Evolutionary conservation across 352 stramenopile genomes (phyloP).

Genomic region (Nothophytophthora sp.): DNA sequence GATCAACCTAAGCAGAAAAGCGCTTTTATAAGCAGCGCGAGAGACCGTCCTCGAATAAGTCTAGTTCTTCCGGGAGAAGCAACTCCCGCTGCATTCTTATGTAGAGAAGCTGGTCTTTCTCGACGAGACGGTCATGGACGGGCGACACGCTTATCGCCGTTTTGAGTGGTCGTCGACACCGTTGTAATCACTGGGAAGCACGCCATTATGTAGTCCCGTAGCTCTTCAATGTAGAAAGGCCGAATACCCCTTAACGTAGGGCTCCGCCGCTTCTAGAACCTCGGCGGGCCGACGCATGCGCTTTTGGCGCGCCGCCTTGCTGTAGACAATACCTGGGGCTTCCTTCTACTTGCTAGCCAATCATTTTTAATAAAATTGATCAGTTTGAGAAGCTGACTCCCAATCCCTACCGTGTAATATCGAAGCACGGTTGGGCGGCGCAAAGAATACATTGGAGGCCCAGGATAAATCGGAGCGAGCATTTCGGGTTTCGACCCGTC

Average conservation of each 20-base stretch:
- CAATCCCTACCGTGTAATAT: too few relatives aligned
- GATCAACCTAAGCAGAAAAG: constrained; percentile 1
- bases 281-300: not conserved
- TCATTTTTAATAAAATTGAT: not conserved
- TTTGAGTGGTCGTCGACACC: constrained; percentile 12
- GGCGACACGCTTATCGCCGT: constrained; percentile 12
- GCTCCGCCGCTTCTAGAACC: not conserved
- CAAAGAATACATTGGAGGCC: too few relatives aligned
- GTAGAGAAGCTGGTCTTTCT: constrained; percentile 12
- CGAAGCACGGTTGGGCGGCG: too few relatives aligned
- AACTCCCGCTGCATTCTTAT: constrained; percentile 9
- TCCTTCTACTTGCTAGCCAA: not conserved
- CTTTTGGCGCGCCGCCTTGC: not conserved
- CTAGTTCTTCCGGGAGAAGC: too few relatives aligned
- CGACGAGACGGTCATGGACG: too few relatives aligned
- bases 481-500: too few relatives aligned
- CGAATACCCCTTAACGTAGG: constrained; percentile 9
- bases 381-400: too few relatives aligned
- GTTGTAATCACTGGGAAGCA: constrained; percentile 4
- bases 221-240: constrained; percentile 20
- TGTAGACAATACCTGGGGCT: constrained; percentile 10
- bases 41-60: constrained; percentile 3
- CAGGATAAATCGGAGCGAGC: too few relatives aligned
- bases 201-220: constrained; percentile 1
- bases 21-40: constrained; percentile 1